Conservation (phyloP, 2,329 filamentous ascomycete genomes). For the Daldinia eschscholtzii region DNA sequence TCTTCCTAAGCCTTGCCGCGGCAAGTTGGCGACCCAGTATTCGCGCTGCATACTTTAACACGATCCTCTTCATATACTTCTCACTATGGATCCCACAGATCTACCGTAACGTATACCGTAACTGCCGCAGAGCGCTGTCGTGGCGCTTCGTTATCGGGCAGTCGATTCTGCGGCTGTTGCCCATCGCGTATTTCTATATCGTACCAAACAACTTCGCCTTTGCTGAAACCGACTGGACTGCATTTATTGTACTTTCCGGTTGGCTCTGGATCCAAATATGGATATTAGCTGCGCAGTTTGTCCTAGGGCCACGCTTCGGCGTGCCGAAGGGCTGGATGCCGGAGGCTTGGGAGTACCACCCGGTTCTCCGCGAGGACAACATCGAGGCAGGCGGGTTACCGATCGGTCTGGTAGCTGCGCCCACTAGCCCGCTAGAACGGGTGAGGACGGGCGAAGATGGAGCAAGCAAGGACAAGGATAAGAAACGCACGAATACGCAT, state of each 20-base stretch:
- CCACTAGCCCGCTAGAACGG: constrained; percentile 49
- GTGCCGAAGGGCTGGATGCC: constrained; percentile 76
- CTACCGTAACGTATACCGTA: constrained; percentile 87
- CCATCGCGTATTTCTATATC: constrained; percentile 88
- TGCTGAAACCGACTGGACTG: constrained; percentile 73
- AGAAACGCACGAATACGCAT: constrained; percentile 56
- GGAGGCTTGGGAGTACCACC: constrained; percentile 96
- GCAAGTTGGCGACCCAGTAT: constrained; percentile 69
- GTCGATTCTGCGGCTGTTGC: constrained; percentile 80
- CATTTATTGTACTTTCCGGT: constrained; percentile 73
- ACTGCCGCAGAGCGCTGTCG: constrained; percentile 89
- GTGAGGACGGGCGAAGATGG: constrained; percentile 49
- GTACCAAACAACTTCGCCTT: constrained; percentile 85
- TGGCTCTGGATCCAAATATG: constrained; percentile 93
- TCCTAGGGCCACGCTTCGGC: constrained; percentile 90
- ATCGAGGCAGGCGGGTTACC: constrained; percentile 84
- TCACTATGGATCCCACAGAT: constrained; percentile 96
- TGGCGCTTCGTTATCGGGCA: constrained; percentile 93
- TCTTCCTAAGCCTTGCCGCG: constrained; percentile 71
- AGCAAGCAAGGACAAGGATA: constrained; percentile 40
- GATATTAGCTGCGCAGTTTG: constrained; percentile 82
- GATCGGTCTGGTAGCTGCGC: constrained; percentile 72
- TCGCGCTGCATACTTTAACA: constrained; percentile 70
- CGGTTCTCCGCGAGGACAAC: constrained; percentile 84
- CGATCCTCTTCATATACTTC: constrained; percentile 79